phyloP scores from a whole-genome alignment of 768 basidiomycete species.

The Cystobasidium onofrii region DNA sequence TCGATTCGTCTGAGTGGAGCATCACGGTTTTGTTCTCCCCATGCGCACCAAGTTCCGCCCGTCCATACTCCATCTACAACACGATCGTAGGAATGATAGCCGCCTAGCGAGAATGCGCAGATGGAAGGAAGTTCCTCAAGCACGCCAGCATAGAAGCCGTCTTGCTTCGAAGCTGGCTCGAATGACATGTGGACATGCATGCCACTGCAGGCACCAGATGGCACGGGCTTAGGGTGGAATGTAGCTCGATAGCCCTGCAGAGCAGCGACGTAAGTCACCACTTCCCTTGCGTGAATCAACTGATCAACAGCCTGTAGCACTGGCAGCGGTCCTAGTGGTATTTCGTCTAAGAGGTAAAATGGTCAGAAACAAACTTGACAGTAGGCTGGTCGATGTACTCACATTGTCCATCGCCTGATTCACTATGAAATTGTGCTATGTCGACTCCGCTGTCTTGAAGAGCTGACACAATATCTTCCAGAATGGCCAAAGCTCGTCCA shows the following conservation, averaged over 20 bases:
- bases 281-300: conserved; percentile 1
- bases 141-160: background rate
- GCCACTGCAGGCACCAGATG: background rate
- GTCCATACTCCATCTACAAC: conserved; percentile 2
- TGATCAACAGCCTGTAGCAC: conserved; percentile 1
- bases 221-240: conserved; percentile 6
- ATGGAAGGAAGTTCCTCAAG: conserved; percentile 5
- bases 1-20: background rate
- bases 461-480: background rate
- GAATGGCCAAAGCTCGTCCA: background rate
- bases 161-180: background rate
- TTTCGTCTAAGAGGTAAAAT: background rate
- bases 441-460: background rate
- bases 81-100: background rate
- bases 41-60: background rate
- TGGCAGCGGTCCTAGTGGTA: conserved; percentile 3
- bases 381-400: background rate
- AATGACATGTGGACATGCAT: conserved; percentile 13
- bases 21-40: conserved; percentile 6
- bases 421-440: background rate
- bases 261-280: background rate
- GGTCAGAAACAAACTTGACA: background rate
- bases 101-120: background rate
- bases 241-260: conserved; percentile 5
- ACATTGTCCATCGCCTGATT: background rate